A percentile compares a stretch with the other conserved stretches of the same genome.
Conservation (phyloP, 1,139 yeast species). For the Tardiomyces digboiensis region DNA sequence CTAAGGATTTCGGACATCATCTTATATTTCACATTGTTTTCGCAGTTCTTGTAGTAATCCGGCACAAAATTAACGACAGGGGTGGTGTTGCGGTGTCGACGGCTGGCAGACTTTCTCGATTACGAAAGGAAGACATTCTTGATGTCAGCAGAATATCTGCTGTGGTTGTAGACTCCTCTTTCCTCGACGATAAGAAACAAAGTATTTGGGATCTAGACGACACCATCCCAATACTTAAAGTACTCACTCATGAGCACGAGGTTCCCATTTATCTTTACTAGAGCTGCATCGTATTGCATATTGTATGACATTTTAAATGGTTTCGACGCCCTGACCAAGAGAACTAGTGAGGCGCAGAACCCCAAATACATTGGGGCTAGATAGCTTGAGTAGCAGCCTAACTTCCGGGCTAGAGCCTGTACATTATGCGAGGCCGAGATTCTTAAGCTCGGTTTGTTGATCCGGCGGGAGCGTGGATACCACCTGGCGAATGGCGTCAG, state of each 20-base stretch:
- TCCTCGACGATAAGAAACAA: constrained; percentile 53
- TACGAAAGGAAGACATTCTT: constrained; percentile 33
- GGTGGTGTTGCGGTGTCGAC: constrained; percentile 58
- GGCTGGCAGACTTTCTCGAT: constrained; percentile 45
- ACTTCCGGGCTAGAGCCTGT: too few species aligned
- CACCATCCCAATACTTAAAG: constrained; percentile 19
- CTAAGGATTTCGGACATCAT: neutral
- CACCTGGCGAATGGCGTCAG: constrained; percentile 14
- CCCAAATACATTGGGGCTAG: too few species aligned
- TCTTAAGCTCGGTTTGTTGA: constrained; percentile 26
- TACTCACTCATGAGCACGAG: constrained; percentile 11
- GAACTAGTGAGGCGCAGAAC: constrained; percentile 1
- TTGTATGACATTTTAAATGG: neutral
- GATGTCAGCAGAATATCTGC: constrained; percentile 30
- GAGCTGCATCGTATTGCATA: constrained; percentile 7
- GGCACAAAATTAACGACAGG: constrained; percentile 29
- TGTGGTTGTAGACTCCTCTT: constrained; percentile 54
- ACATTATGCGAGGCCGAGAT: constrained; percentile 23
- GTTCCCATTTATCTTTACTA: constrained; percentile 20
- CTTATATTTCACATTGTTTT: neutral
- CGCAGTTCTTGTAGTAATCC: too few species aligned
- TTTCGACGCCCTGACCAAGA: too few species aligned
- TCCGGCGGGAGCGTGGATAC: constrained; percentile 31
- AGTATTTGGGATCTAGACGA: constrained; percentile 48
- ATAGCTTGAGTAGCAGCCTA: too few species aligned